Percentiles rank a stretch among this genome's conserved stretches.
phyloP scores from a whole-genome alignment of 176 grass and related monocot genomes.

The Leersia perrieri region DNA sequence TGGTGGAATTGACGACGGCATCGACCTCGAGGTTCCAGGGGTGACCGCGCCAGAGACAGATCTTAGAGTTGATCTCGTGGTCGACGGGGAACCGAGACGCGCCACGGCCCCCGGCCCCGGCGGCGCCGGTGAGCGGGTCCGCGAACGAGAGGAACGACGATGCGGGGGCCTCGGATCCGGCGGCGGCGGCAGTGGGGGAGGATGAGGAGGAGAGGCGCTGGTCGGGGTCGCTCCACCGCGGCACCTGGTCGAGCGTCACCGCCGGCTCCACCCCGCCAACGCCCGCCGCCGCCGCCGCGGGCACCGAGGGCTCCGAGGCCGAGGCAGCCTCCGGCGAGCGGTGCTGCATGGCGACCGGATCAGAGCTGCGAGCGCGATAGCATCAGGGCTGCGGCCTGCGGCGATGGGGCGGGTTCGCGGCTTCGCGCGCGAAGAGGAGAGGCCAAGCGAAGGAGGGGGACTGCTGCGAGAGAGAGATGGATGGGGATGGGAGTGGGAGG shows the following conservation, averaged over 20 bases:
- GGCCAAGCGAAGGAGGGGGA: background rate
- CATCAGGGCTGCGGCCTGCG: no score
- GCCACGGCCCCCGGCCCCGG: conserved; percentile 31
- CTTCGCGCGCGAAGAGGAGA: conserved; percentile 40
- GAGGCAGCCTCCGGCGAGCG: conserved; percentile 29
- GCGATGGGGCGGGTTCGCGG: background rate
- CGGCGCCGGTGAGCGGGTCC: conserved; percentile 57
- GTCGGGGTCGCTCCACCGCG: conserved; percentile 91
- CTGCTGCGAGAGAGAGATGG: background rate
- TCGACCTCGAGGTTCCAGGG: conserved; percentile 97
- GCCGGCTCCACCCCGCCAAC: conserved; percentile 60
- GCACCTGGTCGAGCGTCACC: conserved; percentile 78
- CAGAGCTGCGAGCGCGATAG: background rate
- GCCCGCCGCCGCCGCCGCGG: conserved; percentile 8
- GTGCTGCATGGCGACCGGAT: conserved; percentile 40
- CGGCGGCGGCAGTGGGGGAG: background rate
- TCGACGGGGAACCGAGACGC: conserved; percentile 74
- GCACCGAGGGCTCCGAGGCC: conserved; percentile 6
- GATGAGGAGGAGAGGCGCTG: conserved; percentile 39
- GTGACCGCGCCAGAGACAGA: conserved; percentile 87
- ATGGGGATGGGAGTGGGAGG: conserved; percentile 1
- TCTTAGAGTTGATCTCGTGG: conserved; percentile 77
- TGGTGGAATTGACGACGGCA: conserved; percentile 97
- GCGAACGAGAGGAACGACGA: conserved; percentile 51
- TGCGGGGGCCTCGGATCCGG: conserved; percentile 25